phyloP scores from a whole-genome alignment of 257 asterid genomes.

The Oldenlandia corymbosa region DNA sequence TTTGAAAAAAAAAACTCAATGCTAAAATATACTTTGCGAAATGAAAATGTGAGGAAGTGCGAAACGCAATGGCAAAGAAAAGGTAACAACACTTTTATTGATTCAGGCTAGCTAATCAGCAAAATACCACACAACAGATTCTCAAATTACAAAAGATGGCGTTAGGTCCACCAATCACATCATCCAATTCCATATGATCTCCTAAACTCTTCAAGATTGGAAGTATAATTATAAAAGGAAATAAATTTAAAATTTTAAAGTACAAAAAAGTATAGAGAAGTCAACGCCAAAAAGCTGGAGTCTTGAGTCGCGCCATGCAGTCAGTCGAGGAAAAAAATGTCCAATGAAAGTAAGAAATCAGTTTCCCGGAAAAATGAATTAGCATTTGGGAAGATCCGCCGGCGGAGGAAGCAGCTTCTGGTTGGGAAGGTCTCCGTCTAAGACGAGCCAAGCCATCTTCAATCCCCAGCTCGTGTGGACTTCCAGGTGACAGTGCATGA shows the following conservation, averaged over 20 bases:
- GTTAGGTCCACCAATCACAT: constrained; percentile 8
- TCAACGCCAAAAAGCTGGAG: neutral
- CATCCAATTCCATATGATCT: neutral
- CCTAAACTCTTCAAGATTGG: constrained; percentile 1
- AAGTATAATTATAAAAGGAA: neutral
- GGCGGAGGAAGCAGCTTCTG: constrained; percentile 61
- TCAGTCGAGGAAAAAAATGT: neutral
- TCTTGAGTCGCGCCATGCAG: constrained; percentile 1
- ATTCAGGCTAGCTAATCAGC: neutral
- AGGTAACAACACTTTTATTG: neutral
- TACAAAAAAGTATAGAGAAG: neutral
- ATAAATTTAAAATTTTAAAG: neutral
- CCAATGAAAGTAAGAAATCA: neutral
- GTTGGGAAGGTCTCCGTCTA: constrained; percentile 51
- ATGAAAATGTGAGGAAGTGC: too few relatives aligned
- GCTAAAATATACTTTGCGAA: too few relatives aligned
- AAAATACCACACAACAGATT: neutral
- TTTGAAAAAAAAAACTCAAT: too few relatives aligned
- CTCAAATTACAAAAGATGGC: constrained; percentile 16
- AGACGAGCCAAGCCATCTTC: constrained; percentile 66
- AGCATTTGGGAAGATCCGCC: constrained; percentile 55
- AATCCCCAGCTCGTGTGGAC: constrained; percentile 57
- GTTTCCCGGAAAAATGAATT: constrained; percentile 2
- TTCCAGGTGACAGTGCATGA: constrained; percentile 59
- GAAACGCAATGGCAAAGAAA: neutral